phyloP scores from a whole-genome alignment of 257 asterid genomes.

The Solanum sparsipilum region DNA sequence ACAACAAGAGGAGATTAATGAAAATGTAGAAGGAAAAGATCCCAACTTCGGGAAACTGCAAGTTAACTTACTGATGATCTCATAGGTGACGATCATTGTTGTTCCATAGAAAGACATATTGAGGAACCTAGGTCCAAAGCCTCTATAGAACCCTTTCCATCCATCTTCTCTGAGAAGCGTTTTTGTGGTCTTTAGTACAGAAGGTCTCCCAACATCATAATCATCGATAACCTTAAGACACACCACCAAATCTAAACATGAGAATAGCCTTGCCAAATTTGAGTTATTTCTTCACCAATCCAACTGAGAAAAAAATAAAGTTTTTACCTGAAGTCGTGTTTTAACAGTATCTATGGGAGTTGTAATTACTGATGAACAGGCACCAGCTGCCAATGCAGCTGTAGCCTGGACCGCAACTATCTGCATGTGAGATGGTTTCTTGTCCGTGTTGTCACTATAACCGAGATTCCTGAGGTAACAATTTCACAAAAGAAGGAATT shows the following conservation, averaged over 20 bases:
- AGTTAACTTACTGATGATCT: conserved; percentile 56
- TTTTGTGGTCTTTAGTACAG: conserved; percentile 64
- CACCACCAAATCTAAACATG: neutral
- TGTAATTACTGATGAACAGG: conserved; percentile 69
- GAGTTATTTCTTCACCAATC: neutral
- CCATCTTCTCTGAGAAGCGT: conserved; percentile 73
- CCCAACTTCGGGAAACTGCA: no score
- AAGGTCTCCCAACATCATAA: conserved; percentile 80
- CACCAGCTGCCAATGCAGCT: conserved; percentile 84
- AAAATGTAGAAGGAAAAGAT: no score
- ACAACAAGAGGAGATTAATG: no score
- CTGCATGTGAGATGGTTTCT: conserved; percentile 63
- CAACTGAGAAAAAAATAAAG: neutral
- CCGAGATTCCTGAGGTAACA: conserved; percentile 45
- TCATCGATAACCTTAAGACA: conserved; percentile 64
- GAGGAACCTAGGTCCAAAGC: conserved; percentile 84
- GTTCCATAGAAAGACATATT: conserved; percentile 91
- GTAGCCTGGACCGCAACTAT: conserved; percentile 78
- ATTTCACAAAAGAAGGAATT: neutral
- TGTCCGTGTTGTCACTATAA: conserved; percentile 39
- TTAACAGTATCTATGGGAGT: conserved; percentile 82
- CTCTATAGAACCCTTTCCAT: conserved; percentile 88
- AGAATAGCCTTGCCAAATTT: neutral
- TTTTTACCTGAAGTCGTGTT: conserved; percentile 77
- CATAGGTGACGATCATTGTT: conserved; percentile 90